Evolutionary conservation across 202 grass and related monocot species (phyloP).

Genomic region (Bolboschoenoplectus hybrid): DNA sequence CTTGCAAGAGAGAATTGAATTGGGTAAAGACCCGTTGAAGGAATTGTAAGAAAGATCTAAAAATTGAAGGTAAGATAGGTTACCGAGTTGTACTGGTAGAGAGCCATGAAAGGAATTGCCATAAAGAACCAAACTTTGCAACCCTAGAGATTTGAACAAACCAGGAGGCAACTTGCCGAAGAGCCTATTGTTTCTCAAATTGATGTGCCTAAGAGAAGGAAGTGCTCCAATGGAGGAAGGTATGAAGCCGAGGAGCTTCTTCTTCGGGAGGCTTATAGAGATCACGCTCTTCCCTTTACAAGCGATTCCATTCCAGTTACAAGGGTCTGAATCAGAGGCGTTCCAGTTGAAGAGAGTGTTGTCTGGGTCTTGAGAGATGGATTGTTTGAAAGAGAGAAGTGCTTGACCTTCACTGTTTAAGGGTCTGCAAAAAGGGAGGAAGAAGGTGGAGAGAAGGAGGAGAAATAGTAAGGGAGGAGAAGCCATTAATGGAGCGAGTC

Average conservation of each 20-base stretch:
- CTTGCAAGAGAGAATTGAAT: slow-evolving; percentile 59
- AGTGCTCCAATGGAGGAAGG: slow-evolving; percentile 55
- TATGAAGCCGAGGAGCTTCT: slow-evolving; percentile 55
- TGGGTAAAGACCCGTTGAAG: slow-evolving; percentile 66
- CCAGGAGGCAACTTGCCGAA: slow-evolving; percentile 55
- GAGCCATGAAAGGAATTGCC: slow-evolving; percentile 67
- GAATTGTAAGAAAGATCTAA: slow-evolving; percentile 83
- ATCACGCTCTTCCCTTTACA: slow-evolving; percentile 53
- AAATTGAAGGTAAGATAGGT: slow-evolving; percentile 75
- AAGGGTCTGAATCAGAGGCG: slow-evolving; percentile 59
- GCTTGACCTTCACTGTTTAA: slow-evolving; percentile 59
- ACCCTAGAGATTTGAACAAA: slow-evolving; percentile 45
- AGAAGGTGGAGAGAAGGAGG: slow-evolving; percentile 40
- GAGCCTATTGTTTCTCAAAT: slow-evolving; percentile 72
- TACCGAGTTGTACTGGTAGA: slow-evolving; percentile 60
- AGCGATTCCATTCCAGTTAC: slow-evolving; percentile 86
- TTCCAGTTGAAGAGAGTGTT: slow-evolving; percentile 65
- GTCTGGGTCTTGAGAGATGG: slow-evolving; percentile 65
- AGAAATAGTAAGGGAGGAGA: slow-evolving; percentile 17
- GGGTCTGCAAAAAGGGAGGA: slow-evolving; percentile 7
- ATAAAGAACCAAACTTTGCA: slow-evolving; percentile 88
- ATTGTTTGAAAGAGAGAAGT: slow-evolving; percentile 71
- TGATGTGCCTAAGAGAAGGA: slow-evolving; percentile 76
- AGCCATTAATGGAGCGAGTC: not conserved
- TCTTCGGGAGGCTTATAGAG: slow-evolving; percentile 71